phyloP scores from a whole-genome alignment of 306 rosid species.

The Cucurbita ficifolia region DNA sequence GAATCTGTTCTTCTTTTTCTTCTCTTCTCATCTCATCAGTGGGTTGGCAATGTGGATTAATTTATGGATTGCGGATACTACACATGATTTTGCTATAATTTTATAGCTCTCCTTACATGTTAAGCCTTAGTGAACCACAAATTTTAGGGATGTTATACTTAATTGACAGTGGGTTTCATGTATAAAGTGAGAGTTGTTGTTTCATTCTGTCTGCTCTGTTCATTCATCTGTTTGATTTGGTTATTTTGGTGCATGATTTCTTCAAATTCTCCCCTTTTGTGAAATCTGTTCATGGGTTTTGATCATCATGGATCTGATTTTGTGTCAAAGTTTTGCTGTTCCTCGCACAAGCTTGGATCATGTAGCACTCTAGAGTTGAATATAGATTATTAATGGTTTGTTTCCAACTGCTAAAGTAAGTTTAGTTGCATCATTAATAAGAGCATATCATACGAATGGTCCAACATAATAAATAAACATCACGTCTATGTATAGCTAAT shows the following conservation, averaged over 20 bases:
- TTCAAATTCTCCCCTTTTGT: not conserved
- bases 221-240: not conserved
- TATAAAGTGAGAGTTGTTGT: not conserved
- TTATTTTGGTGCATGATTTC: not conserved
- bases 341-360: not conserved
- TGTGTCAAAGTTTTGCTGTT: not conserved
- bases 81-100: not conserved
- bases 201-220: not conserved
- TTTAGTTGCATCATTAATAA: not conserved
- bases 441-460: not conserved
- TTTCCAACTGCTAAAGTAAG: not conserved
- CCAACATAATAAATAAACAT: not conserved
- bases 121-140: not conserved
- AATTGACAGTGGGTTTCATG: not conserved
- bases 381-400: not conserved
- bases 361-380: no score
- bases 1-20: not conserved
- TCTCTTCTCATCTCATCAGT: not conserved
- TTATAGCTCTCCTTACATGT: not conserved
- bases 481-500: not conserved
- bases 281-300: not conserved
- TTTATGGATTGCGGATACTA: constrained; percentile 1
- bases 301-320: not conserved
- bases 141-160: not conserved
- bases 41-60: constrained; percentile 8